Evolutionary conservation across 345 rosid species (phyloP).

Genomic region (Citrus reticulata): DNA sequence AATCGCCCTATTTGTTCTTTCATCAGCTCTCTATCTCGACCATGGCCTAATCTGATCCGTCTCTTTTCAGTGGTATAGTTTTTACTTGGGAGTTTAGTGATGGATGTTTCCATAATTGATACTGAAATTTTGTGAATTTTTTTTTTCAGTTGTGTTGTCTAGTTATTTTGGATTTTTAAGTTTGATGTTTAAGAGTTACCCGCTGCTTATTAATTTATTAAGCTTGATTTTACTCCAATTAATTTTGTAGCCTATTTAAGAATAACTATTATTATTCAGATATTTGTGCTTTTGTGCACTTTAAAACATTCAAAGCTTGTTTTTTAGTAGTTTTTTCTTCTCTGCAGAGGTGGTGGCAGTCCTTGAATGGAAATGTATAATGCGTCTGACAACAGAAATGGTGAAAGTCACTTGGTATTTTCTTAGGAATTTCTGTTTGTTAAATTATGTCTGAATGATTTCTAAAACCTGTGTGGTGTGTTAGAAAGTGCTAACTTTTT

Average conservation of each 20-base stretch:
- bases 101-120: not conserved
- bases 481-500: not conserved
- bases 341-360: conserved; percentile 28
- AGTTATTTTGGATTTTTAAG: not conserved
- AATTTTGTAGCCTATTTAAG: not conserved
- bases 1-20: conserved; percentile 12
- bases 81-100: not conserved
- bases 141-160: not conserved
- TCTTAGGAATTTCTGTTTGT: not conserved
- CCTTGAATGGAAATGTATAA: conserved; percentile 40
- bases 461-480: not conserved
- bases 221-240: not conserved
- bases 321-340: not conserved
- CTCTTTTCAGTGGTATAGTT: conserved; percentile 31
- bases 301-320: not conserved
- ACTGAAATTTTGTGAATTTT: not conserved
- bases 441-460: not conserved
- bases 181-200: not conserved
- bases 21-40: conserved; percentile 27
- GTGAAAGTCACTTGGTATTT: conserved; percentile 34
- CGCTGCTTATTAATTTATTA: not conserved
- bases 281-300: not conserved
- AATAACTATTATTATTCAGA: no score
- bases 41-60: conserved; percentile 46
- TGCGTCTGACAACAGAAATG: conserved; percentile 30